phyloP scores from a whole-genome alignment of 148 eudicot genomes.

The Camellia lanceoleosa region DNA sequence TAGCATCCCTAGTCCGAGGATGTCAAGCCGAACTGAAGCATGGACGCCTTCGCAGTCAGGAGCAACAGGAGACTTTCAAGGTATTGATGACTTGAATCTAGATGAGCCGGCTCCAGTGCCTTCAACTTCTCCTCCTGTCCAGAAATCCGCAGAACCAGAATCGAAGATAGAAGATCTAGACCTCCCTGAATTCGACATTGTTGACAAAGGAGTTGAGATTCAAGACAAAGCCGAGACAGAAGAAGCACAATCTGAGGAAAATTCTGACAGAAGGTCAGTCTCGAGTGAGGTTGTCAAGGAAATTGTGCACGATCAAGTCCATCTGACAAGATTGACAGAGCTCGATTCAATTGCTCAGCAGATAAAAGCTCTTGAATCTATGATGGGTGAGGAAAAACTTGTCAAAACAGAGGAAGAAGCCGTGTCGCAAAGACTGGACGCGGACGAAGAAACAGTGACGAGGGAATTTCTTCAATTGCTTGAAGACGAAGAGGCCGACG shows the following conservation, averaged over 20 bases:
- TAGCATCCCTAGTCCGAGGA: constrained; percentile 85
- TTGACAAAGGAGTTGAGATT: constrained; percentile 84
- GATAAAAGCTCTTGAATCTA: constrained; percentile 85
- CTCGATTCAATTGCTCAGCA: constrained; percentile 91
- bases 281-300: constrained; percentile 90
- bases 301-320: constrained; percentile 66
- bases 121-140: constrained; percentile 27
- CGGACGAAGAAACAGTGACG: constrained; percentile 86
- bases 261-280: constrained; percentile 46
- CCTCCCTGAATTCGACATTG: constrained; percentile 75
- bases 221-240: constrained; percentile 33
- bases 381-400: constrained; percentile 58
- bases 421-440: constrained; percentile 56
- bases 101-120: constrained; percentile 62
- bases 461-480: constrained; percentile 88
- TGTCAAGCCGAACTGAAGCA: constrained; percentile 48
- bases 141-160: constrained; percentile 42
- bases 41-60: constrained; percentile 73
- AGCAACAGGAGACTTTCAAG: constrained; percentile 47
- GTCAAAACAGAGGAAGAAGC: constrained; percentile 45
- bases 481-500: constrained; percentile 42
- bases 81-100: constrained; percentile 81
- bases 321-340: constrained; percentile 61
- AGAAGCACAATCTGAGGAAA: constrained; percentile 47
- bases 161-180: constrained; percentile 56